Percentiles rank a stretch among this genome's conserved stretches.
These are phyloP conservation scores for Fusarium kyushuense DNA, from an alignment of 2,329 filamentous ascomycete genomes.

Conservation along the genomic window DNA sequence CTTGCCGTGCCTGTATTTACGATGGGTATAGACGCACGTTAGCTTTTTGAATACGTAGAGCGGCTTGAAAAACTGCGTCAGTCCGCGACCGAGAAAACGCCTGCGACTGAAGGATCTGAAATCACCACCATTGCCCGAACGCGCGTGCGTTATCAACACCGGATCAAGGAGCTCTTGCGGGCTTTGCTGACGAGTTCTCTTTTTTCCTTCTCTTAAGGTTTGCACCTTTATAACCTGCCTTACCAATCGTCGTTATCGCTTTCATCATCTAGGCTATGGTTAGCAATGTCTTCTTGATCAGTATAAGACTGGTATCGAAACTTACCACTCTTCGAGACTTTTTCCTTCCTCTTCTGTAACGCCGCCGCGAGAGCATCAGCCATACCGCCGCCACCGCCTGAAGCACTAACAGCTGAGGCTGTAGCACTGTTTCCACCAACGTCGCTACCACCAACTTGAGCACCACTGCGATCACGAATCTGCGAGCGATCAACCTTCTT, in stretches of 20 bases:
- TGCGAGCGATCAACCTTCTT: constrained; percentile 80
- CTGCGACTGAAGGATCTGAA: constrained; percentile 7
- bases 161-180: constrained; percentile 21
- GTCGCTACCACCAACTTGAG: constrained; percentile 66
- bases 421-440: constrained; percentile 65
- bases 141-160: constrained; percentile 17
- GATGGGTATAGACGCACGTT: constrained; percentile 31
- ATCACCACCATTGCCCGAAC: constrained; percentile 11
- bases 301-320: constrained; percentile 47
- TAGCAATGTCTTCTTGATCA: constrained; percentile 8
- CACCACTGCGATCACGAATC: constrained; percentile 78
- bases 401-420: constrained; percentile 62
- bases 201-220: constrained; percentile 31
- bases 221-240: constrained; percentile 25
- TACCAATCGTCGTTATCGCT: constrained; percentile 81
- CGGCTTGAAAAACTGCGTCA: constrained; percentile 13
- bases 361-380: constrained; percentile 85
- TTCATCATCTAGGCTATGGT: constrained; percentile 73
- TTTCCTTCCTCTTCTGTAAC: constrained; percentile 86
- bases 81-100: constrained; percentile 20
- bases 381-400: constrained; percentile 74
- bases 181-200: constrained; percentile 11
- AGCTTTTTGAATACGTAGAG: constrained; percentile 7
- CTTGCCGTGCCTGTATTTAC: constrained; percentile 27
- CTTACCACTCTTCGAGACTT: constrained; percentile 95